Evolutionary conservation across 306 rosid species (phyloP).

Genomic region (Cyclanthera cordifolia): DNA sequence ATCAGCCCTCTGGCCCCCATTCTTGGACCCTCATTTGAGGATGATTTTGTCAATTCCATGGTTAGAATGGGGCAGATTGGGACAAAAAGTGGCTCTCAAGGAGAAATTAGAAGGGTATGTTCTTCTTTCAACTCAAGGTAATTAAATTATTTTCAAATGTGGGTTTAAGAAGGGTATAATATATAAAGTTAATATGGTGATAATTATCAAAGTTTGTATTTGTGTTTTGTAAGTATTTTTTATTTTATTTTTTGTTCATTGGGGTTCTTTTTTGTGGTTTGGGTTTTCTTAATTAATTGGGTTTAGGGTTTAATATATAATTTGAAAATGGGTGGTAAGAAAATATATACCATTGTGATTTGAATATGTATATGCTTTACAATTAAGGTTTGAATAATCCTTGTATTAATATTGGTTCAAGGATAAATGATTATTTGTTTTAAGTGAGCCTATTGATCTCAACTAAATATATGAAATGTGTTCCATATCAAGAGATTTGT

Average conservation of each 20-base stretch:
- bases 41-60: constrained; percentile 48
- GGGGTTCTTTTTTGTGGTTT: neutral
- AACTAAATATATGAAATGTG: too few relatives aligned
- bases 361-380: neutral
- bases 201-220: neutral
- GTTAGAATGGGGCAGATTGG: constrained; percentile 75
- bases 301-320: neutral
- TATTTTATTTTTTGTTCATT: neutral
- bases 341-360: neutral
- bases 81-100: constrained; percentile 49
- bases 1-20: constrained; percentile 24
- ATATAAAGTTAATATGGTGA: neutral
- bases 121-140: constrained; percentile 20
- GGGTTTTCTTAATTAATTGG: neutral
- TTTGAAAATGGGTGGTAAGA: neutral
- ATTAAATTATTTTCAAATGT: neutral
- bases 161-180: neutral
- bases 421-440: too few relatives aligned
- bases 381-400: neutral
- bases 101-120: constrained; percentile 49
- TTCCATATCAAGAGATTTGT: too few relatives aligned
- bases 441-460: too few relatives aligned
- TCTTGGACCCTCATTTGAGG: constrained; percentile 44
- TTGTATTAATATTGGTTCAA: neutral
- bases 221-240: constrained; percentile 9